Evolutionary conservation across 73 alveolate genomes (phyloP), one percentile per base, ranked within the genome.

Genomic region (Durusdinium trenchii): DNA sequence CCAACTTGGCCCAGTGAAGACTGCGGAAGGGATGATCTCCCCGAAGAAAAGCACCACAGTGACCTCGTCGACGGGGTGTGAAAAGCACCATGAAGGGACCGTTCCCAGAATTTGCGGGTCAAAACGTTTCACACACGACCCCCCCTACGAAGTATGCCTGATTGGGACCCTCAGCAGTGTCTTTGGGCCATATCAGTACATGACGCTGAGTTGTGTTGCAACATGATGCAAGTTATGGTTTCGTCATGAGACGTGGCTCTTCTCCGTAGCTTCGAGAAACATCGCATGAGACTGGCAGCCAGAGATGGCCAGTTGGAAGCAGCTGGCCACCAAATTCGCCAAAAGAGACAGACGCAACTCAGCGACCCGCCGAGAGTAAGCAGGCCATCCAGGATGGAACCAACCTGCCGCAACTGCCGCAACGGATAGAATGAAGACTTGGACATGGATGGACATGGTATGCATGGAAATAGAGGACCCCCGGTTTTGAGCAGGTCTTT

Each of bases 351-450:
- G 91, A 23, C 28, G 61, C 40, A 42, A 45, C 40, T 84, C 48
- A 91, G 98, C 42, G 48, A n/a, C 78, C 73, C 30, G n/a, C 98
- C 12, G 98, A 91, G 54, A 91, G 42, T 52, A 91, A 54, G 89
- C 98, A 91, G 6, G 98, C 98, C 98, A 91, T 91, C 98, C 98
- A 91, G 30, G 98, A 91, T 26, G 98, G 98, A 45, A 91, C 98
- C 57, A 91, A 76, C 89, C 98, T 91, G 71, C 35, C 60, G 47
- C 38, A 46, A 14, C 38, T 76, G 60, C 40, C 0, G 89, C 46
- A 57, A 45, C 89, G 46, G 18, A 20, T 42, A 45, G 7, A 6
- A 18, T 0, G 1, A 78, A 9, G 38, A 4, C 43, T 62, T 7
- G 20, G 78, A 23, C 43, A 62, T 62, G 32, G 5, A 40, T 5